These are phyloP conservation scores for Fusarium devonianum DNA, from an alignment of 2,329 filamentous ascomycete species.

Conservation along the genomic window DNA sequence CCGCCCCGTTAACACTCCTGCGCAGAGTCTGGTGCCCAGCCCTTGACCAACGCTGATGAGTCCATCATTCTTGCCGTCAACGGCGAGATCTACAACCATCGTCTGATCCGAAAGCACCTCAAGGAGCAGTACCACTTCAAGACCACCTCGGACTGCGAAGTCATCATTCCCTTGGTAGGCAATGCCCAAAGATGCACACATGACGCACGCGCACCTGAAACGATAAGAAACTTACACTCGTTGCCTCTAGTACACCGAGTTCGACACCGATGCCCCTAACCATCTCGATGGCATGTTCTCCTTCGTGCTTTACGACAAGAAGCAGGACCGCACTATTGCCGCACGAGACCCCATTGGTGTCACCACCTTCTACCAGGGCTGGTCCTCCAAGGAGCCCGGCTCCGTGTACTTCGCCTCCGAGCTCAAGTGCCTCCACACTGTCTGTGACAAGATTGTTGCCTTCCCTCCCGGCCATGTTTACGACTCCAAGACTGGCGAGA, in stretches of 20 bases:
- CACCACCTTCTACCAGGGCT: slow-evolving; percentile 96
- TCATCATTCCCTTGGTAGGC: slow-evolving; percentile 91
- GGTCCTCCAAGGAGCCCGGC: slow-evolving; percentile 80
- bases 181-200: background rate
- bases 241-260: slow-evolving; percentile 79
- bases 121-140: slow-evolving; percentile 93
- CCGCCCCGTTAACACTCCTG: slow-evolving; percentile 25
- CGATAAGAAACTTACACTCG: slow-evolving; percentile 23
- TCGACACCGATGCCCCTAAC: slow-evolving; percentile 91
- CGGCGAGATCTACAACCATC: slow-evolving; percentile 99
- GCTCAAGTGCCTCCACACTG: slow-evolving; percentile 88
- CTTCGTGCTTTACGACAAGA: slow-evolving; percentile 97
- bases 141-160: slow-evolving; percentile 98
- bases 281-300: slow-evolving; percentile 99
- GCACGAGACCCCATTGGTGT: slow-evolving; percentile 96
- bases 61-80: slow-evolving; percentile 94
- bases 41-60: slow-evolving; percentile 89
- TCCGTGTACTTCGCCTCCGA: slow-evolving; percentile 97
- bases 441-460: slow-evolving; percentile 92
- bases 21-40: slow-evolving; percentile 91
- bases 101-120: slow-evolving; percentile 86
- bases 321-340: slow-evolving; percentile 87
- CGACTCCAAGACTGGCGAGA: slow-evolving; percentile 87
- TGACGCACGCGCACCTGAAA: background rate
- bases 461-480: slow-evolving; percentile 97